Conservation (phyloP, 257 asterid genomes). For the Solanum virginianum region DNA sequence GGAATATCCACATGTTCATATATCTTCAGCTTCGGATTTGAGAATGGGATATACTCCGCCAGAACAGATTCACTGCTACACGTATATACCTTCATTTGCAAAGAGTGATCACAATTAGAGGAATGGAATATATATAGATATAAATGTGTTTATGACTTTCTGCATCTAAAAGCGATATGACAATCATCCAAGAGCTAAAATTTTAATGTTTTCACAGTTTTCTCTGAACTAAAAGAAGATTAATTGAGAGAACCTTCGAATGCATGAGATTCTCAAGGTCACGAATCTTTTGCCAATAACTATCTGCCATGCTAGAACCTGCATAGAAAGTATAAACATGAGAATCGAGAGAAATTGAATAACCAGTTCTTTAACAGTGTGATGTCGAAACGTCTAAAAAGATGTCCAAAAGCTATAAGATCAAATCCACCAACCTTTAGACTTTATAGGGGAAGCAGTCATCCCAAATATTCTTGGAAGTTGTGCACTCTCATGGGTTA, state of each 20-base stretch:
- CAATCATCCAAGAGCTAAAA: not conserved
- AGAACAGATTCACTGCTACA: slow-evolving; percentile 45
- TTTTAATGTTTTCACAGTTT: not conserved
- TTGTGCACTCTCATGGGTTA: slow-evolving; percentile 7
- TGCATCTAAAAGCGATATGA: not conserved
- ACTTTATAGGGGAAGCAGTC: slow-evolving; percentile 95
- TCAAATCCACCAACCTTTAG: slow-evolving; percentile 44
- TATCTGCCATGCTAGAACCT: slow-evolving; percentile 31
- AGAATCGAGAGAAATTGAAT: not conserved
- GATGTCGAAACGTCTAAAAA: not conserved
- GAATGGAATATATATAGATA: not conserved
- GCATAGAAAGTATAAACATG: not conserved
- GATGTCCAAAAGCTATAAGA: not conserved
- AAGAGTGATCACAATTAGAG: not conserved
- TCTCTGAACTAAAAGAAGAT: not conserved
- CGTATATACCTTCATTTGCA: slow-evolving; percentile 61
- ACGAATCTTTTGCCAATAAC: slow-evolving; percentile 42
- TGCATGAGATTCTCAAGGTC: slow-evolving; percentile 73
- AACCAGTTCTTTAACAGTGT: not conserved
- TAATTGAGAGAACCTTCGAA: slow-evolving; percentile 49
- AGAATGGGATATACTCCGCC: slow-evolving; percentile 34
- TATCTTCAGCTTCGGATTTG: slow-evolving; percentile 43
- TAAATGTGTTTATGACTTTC: not conserved
- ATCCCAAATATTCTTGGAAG: slow-evolving; percentile 89
- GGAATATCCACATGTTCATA: slow-evolving; percentile 33